Conservation (phyloP, 768 basidiomycete species). For the Leucosporidium yakuticum region DNA sequence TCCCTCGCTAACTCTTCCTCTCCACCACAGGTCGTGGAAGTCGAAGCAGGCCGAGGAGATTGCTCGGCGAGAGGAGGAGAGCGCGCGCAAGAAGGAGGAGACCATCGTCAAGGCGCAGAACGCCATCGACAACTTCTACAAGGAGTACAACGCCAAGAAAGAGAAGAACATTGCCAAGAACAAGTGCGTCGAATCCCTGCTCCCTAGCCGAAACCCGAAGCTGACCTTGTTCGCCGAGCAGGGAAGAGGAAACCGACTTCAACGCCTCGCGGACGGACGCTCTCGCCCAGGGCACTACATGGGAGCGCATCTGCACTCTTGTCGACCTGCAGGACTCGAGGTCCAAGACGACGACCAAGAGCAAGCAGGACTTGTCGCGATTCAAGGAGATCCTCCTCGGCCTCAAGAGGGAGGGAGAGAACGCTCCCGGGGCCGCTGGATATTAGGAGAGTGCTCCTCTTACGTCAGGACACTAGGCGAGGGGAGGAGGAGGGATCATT, state of each 20-base stretch:
- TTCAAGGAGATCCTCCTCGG: conserved; percentile 89
- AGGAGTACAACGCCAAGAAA: conserved; percentile 78
- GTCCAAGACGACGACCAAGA: conserved; percentile 86
- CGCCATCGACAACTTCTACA: conserved; percentile 84
- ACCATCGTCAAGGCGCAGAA: conserved; percentile 76
- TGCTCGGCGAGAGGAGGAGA: conserved; percentile 69
- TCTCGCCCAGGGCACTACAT: conserved; percentile 84
- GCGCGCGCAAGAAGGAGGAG: conserved; percentile 69
- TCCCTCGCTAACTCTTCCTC: background rate
- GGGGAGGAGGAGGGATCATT: too few species aligned
- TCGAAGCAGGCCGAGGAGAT: conserved; percentile 80
- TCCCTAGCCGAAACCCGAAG: background rate
- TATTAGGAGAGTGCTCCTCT: conserved; percentile 51
- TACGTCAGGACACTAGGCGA: too few species aligned
- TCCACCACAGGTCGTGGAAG: conserved; percentile 65
- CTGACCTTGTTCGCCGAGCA: conserved; percentile 41
- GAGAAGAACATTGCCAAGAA: conserved; percentile 87
- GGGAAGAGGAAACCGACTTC: conserved; percentile 81
- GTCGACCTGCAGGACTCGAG: conserved; percentile 92
- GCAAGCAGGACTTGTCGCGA: conserved; percentile 79
- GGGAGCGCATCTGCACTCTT: conserved; percentile 83
- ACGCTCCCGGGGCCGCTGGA: conserved; percentile 86
- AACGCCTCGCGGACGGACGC: conserved; percentile 63
- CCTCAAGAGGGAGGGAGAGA: conserved; percentile 80
- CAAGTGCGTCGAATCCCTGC: conserved; percentile 59